Evolutionary conservation across 495 filamentous ascomycete species (phyloP).

Genomic region (Echria macrotheca): DNA sequence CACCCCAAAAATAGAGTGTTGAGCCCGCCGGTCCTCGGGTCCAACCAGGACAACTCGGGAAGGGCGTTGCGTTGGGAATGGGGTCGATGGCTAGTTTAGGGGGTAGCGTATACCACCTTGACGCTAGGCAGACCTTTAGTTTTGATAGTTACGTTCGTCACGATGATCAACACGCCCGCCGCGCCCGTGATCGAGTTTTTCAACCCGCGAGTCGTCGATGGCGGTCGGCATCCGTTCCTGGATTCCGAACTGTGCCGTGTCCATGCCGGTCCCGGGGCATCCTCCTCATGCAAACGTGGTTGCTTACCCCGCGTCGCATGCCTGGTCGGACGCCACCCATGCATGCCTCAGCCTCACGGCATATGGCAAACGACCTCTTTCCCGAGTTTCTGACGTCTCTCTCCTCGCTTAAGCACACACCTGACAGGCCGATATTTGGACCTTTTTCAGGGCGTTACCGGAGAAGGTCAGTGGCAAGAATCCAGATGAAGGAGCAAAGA

Average conservation of each 20-base stretch:
- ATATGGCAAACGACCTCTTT: not conserved
- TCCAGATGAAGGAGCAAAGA: too few relatives aligned
- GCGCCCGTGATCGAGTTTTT: not conserved
- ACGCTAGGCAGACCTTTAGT: not conserved
- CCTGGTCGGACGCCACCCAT: not conserved
- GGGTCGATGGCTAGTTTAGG: not conserved
- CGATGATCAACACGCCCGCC: not conserved
- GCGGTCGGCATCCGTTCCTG: not conserved
- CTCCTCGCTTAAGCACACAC: slow-evolving; percentile 3
- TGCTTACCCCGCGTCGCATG: not conserved
- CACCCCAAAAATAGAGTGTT: not conserved
- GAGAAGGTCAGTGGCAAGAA: too few relatives aligned
- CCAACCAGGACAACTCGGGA: not conserved
- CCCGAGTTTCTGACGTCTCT: not conserved
- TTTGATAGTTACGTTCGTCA: not conserved
- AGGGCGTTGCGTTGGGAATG: not conserved
- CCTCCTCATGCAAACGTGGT: not conserved
- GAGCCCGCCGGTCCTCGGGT: not conserved
- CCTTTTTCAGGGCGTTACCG: not conserved
- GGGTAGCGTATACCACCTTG: too few relatives aligned
- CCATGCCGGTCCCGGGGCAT: not conserved
- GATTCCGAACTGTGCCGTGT: not conserved
- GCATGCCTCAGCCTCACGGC: slow-evolving; percentile 13
- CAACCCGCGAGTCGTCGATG: not conserved
- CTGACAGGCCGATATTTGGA: slow-evolving; percentile 3